Evolutionary conservation across 2,329 filamentous ascomycete species (phyloP), one percentile per base, ranked within the genome.

Genomic region (Nemania sp.): DNA sequence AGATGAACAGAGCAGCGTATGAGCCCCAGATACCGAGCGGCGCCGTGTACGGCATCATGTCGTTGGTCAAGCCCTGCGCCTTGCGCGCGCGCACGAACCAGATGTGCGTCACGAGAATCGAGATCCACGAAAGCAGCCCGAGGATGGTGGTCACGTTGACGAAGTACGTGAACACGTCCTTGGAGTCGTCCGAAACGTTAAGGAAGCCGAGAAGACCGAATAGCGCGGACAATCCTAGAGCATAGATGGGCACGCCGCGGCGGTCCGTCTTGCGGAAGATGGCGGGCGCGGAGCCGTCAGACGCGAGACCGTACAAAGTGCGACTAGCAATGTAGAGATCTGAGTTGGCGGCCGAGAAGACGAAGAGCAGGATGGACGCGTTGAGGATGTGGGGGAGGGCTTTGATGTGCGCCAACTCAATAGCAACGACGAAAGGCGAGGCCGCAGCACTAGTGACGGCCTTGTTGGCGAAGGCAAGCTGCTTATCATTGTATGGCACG

Each of bases 261-360:
- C 77, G 79, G 73, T 92, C 84, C 14, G 88, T 91, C 59, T 78
- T 82, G 51, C 84, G 83, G 69, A 94, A 84, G 70, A 93, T 83
- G 55, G 75, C 75, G 0, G 89, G 89, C 0, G 89, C 89, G 34
- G 89, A 83, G 33, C 85, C 83, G 65, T 90, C 86, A 6, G 83
- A 79, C 1, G 89, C 85, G 6, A 93, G 80, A 54, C 86, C 87
- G 70, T 89, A 88, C 49, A 91, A 78, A 6, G 85, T 90, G 49
- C 87, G 84, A 58, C 83, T 87, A 17, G 86, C 87, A 63, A 85
- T 90, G 78, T 91, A 91, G 20, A 91, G 74, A 73, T 91, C 88
- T 1, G 86, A 89, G 76, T 91, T 91, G 59, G 86, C 81, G 12
- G 88, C 88, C 11, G 84, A 88, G 72, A 91, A 89, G 63, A 90